Base-by-base conservation (phyloP, 306 rosid genomes). In the Crotalaria pallida region DNA sequence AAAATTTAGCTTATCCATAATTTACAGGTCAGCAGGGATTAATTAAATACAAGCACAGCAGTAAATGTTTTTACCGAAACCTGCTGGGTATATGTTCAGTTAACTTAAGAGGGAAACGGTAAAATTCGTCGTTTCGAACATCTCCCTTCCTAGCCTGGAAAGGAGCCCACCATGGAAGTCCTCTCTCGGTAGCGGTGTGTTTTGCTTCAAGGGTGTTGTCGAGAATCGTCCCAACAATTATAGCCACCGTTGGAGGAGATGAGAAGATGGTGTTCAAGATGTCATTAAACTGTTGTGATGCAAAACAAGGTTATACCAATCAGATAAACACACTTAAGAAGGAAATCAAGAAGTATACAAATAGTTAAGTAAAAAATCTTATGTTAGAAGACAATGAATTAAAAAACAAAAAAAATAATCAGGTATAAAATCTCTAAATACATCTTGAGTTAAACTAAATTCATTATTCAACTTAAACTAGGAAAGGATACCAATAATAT, bases 241-340 rank as follows among this genome's bases (percentile, higher is more conserved):
- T 85, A 16, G 90, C 98, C 53, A 94, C 88, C 1, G 95, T 84
- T 15, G 98, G 90, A 0, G 97, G 72, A 12, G 98, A 94, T 1
- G 98, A 88, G 87, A 94, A 94, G 60, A 94, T 85, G 11, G 97
- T 84, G 88, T 94, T 90, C 74, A 87, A 55, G 49, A 91, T 88
- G 77, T 94, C 92, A 36, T 94, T 84, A 34, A 94, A 94, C 98
- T 94, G 92, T 80, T 68, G 26, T 21, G 21, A 27, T 22, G 57
- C 17, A 76, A 77, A 52, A 67, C 6, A 16, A 69, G 11, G 36
- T 11, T 11, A 4, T 2, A 17, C 50, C 66, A 73, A 21, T 77
- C 61, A 73, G 56, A 77, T 72, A 24, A 12, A 21, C n/a, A 49
- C 7, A 56, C 33, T 8, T 6, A 38, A 3, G 51, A 11, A 12